Percentiles rank a stretch among this genome's conserved stretches.
Conservation (phyloP, 73 alveolate genomes). For the Paraurostyla sp. region DNA sequence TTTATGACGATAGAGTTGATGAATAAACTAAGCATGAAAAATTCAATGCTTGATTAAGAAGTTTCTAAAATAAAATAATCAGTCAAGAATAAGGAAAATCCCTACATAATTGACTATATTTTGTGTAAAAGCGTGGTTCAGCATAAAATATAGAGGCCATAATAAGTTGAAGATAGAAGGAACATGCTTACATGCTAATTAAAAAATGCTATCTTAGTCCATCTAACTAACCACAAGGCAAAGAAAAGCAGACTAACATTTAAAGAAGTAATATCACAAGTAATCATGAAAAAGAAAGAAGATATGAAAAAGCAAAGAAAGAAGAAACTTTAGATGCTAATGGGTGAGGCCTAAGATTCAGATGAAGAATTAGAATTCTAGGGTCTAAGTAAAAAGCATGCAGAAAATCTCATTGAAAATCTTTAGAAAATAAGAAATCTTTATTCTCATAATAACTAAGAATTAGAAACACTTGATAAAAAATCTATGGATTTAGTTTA, state of each 20-base stretch:
- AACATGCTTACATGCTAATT: not conserved
- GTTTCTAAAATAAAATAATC: not conserved
- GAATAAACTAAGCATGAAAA: conserved; percentile 26
- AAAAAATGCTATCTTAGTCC: not conserved
- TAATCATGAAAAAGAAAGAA: not conserved
- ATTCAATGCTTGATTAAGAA: not conserved
- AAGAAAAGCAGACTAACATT: not conserved
- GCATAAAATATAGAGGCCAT: not conserved
- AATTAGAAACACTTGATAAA: too few species aligned
- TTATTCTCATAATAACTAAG: too few species aligned
- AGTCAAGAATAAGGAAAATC: not conserved
- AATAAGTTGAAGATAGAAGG: not conserved
- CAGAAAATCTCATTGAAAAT: too few species aligned
- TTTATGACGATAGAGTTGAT: not conserved
- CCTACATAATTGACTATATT: conserved; percentile 5
- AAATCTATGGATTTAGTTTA: too few species aligned
- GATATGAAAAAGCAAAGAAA: too few species aligned
- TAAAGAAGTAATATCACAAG: not conserved
- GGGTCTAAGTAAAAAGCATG: too few species aligned
- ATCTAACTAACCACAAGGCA: not conserved
- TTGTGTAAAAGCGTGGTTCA: not conserved
- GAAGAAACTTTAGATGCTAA: too few species aligned
- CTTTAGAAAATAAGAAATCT: too few species aligned
- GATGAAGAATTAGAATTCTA: too few species aligned
- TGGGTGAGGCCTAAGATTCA: too few species aligned